These are phyloP conservation scores for Maudiozyma saulgeensis DNA, from an alignment of 805 yeast genomes.

Conservation along the genomic window DNA sequence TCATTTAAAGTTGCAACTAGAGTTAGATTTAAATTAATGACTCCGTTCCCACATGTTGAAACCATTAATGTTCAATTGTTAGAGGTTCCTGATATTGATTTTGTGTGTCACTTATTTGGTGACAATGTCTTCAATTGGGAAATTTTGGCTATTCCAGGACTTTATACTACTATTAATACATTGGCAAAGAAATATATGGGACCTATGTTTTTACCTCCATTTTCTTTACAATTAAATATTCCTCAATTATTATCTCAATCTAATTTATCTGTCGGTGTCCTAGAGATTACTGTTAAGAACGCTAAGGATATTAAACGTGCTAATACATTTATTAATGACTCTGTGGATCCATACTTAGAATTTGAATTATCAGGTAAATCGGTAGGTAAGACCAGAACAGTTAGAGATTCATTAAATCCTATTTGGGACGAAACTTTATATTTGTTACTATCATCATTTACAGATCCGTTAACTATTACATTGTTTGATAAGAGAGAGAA, in stretches of 20 bases:
- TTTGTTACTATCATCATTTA: constrained; percentile 59
- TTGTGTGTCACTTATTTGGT: constrained; percentile 61
- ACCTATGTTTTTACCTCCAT: constrained; percentile 79
- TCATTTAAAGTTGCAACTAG: constrained; percentile 68
- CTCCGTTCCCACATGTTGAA: constrained; percentile 86
- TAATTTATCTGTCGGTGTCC: constrained; percentile 78
- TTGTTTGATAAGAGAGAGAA: constrained; percentile 69
- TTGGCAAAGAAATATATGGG: constrained; percentile 83
- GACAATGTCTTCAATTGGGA: constrained; percentile 84
- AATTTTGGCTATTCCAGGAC: constrained; percentile 76
- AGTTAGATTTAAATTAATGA: constrained; percentile 80
- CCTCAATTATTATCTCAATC: constrained; percentile 87
- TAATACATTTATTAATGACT: constrained; percentile 54
- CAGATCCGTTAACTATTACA: constrained; percentile 72
- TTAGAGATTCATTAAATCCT: constrained; percentile 60
- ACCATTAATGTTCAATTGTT: constrained; percentile 78
- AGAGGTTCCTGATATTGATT: constrained; percentile 85
- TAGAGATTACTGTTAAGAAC: constrained; percentile 55
- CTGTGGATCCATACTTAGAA: constrained; percentile 83
- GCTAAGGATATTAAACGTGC: constrained; percentile 66
- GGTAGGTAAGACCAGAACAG: constrained; percentile 60
- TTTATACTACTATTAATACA: constrained; percentile 70
- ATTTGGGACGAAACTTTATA: constrained; percentile 75
- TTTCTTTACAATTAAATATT: constrained; percentile 85
- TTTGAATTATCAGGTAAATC: constrained; percentile 52